A percentile compares a stretch with the other conserved stretches of the same genome.
Conservation (phyloP, 2,329 filamentous ascomycete genomes). For the Rhytidhysteron rufulum region DNA sequence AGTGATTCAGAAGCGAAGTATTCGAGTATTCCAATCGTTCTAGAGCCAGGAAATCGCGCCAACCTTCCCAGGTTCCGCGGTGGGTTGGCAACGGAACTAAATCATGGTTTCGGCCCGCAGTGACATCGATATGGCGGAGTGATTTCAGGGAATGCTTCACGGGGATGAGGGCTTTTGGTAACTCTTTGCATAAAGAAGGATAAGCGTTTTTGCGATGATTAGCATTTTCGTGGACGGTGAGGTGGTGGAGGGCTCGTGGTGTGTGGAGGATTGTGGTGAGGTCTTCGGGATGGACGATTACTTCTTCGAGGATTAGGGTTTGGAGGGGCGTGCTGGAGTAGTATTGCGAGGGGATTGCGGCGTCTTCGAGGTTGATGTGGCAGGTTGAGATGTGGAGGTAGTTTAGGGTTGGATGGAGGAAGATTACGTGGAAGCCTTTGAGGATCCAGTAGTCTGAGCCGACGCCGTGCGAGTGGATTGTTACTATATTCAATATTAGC, state of each 20-base stretch:
- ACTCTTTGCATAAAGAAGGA: slow-evolving; percentile 9
- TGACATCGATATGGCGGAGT: slow-evolving; percentile 10
- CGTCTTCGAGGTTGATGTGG: slow-evolving; percentile 16
- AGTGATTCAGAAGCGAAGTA: background rate
- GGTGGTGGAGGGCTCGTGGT: slow-evolving; percentile 24
- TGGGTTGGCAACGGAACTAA: background rate
- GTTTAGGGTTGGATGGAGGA: slow-evolving; percentile 30
- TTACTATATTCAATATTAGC: no score
- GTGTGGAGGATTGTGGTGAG: slow-evolving; percentile 23
- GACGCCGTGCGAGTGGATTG: slow-evolving; percentile 31
- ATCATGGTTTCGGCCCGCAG: slow-evolving; percentile 16
- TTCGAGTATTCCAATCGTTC: background rate
- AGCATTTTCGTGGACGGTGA: slow-evolving; percentile 33
- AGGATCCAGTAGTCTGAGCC: slow-evolving; percentile 30
- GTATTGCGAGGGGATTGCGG: slow-evolving; percentile 19
- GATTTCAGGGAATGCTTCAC: slow-evolving; percentile 32
- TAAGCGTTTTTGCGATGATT: slow-evolving; percentile 14
- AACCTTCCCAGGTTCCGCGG: background rate
- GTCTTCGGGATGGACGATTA: slow-evolving; percentile 21
- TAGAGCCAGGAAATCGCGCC: background rate
- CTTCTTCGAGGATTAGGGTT: slow-evolving; percentile 33
- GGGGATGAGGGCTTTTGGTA: slow-evolving; percentile 21
- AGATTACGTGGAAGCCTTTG: slow-evolving; percentile 28
- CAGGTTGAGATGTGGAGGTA: slow-evolving; percentile 28
- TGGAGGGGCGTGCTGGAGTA: slow-evolving; percentile 22